Base-by-base conservation (phyloP, 768 basidiomycete species). In the Plicaturopsis crispa region DNA sequence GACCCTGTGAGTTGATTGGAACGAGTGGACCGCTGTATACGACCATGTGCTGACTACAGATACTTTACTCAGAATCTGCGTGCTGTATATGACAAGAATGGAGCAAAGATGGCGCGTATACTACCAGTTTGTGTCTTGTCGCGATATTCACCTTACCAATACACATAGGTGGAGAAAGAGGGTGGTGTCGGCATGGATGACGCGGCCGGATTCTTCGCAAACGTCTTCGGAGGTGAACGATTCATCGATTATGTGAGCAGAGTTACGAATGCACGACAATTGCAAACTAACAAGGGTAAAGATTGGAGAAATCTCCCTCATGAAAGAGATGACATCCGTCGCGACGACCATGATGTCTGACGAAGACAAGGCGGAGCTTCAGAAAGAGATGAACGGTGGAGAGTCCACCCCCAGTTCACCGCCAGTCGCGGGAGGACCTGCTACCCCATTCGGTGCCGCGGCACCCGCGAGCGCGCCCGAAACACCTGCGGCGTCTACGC, bases 261-360 rank as follows among this genome's bases (percentile, higher is more conserved):
- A 28, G 8, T 28, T 28, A 28, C 8, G 8, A 28, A 28, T 8
- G 10, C 14, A 28, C 14, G 10, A 8, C 26, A 14, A 14, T 8
- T 14, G 26, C 10, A 28, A 28, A 8, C 8, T 28, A 8, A 8
- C 26, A 28, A 8, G 8, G 26, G 20, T 31, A 13, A 57, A 96
- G 93, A 94, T 98, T 45, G 94, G 94, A 41, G 94, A 97, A 66
- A 93, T 99, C 39, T 83, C 85, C 5, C 70, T 97, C 26, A 90
- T 96, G 78, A 97, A 92, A 55, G 89, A 88, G 48, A 87, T 91
- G 83, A 80, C 86, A 17, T 75, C 77, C 23, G 78, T 86, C 18
- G 85, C 91, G 11, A 75, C 81, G 23, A 84, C 85, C 4, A 84
- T 91, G 67, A 85, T 91, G 78, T 77, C 83, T 0, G 91, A 93